These are phyloP conservation scores for Lycium barbarum DNA, from an alignment of 257 asterid species.

Conservation along the genomic window DNA sequence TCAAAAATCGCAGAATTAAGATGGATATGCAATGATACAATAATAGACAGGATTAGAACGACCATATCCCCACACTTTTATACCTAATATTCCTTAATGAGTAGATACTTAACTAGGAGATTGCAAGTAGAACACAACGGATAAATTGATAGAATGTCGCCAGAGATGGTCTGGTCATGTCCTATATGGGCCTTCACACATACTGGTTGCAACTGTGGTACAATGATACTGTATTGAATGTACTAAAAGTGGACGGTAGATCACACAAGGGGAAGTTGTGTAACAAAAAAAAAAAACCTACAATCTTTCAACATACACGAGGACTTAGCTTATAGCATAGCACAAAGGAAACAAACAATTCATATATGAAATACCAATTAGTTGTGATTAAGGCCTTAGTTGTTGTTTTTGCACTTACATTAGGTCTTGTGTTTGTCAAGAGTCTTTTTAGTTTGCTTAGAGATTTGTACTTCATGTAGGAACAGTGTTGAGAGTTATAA, in stretches of 20 bases:
- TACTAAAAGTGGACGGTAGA: not conserved
- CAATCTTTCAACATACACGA: not conserved
- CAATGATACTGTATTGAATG: not conserved
- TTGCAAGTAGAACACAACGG: not conserved
- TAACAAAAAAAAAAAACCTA: not conserved
- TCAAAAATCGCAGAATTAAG: slow-evolving; percentile 5
- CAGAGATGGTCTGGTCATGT: not conserved
- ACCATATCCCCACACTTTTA: not conserved
- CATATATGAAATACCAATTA: not conserved
- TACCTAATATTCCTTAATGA: not conserved
- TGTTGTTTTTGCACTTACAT: not conserved
- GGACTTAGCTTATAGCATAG: not conserved
- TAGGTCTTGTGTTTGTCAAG: not conserved
- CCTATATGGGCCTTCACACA: not conserved
- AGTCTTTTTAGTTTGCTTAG: not conserved
- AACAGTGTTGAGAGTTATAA: slow-evolving; percentile 2
- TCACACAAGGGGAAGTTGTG: not conserved
- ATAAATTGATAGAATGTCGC: not conserved
- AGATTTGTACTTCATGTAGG: not conserved
- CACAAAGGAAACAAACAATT: not conserved
- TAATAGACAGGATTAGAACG: not conserved
- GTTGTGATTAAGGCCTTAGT: not conserved
- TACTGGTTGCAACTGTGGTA: not conserved
- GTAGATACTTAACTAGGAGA: not conserved
- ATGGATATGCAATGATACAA: not conserved